These are phyloP conservation scores for Rhazya stricta DNA, from an alignment of 257 asterid species.

Conservation along the genomic window DNA sequence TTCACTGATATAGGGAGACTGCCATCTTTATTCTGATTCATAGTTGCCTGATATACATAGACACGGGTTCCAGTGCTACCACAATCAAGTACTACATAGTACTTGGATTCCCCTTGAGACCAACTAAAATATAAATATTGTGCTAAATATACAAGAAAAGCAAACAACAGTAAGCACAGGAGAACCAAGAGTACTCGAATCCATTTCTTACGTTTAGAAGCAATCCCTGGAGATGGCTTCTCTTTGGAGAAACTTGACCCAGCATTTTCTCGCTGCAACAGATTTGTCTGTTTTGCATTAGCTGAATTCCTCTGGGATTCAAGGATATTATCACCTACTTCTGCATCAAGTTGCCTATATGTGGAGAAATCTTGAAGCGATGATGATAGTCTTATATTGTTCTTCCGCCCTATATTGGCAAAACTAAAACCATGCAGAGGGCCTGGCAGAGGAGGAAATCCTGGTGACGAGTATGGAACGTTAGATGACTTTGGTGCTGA, in stretches of 20 bases:
- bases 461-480: slow-evolving; percentile 39
- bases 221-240: slow-evolving; percentile 34
- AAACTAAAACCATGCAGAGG: slow-evolving; percentile 35
- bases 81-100: slow-evolving; percentile 84
- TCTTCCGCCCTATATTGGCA: slow-evolving; percentile 41
- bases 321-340: slow-evolving; percentile 37
- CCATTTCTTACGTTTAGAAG: slow-evolving; percentile 55
- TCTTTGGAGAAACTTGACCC: slow-evolving; percentile 84
- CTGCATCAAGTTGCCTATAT: slow-evolving; percentile 54
- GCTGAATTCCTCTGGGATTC: slow-evolving; percentile 36
- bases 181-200: slow-evolving; percentile 43
- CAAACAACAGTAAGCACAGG: slow-evolving; percentile 52
- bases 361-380: slow-evolving; percentile 90
- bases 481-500: slow-evolving; percentile 44
- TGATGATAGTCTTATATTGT: slow-evolving; percentile 55
- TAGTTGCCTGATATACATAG: slow-evolving; percentile 73
- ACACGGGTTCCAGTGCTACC: slow-evolving; percentile 99
- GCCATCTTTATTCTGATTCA: slow-evolving; percentile 45
- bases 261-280: slow-evolving; percentile 43
- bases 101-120: slow-evolving; percentile 56
- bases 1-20: slow-evolving; percentile 63
- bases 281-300: slow-evolving; percentile 31
- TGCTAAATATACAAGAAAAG: slow-evolving; percentile 45
- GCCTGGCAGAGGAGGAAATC: slow-evolving; percentile 67
- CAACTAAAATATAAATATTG: slow-evolving; percentile 50